Base-by-base conservation (phyloP, 1,139 yeast species). In the Yamadazyma atmosphaerica region DNA sequence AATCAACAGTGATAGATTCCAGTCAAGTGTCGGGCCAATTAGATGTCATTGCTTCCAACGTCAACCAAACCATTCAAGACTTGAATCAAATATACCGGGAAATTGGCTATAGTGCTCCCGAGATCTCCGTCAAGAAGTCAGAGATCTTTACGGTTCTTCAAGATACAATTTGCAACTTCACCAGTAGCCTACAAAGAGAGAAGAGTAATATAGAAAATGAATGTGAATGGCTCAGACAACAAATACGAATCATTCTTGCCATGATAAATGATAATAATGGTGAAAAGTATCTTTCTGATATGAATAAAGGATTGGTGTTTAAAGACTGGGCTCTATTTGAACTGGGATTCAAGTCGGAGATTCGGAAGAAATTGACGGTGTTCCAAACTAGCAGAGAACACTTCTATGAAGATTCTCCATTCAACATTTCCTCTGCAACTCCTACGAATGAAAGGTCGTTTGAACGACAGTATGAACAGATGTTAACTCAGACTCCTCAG, bases 191-290 rank as follows among this genome's bases (percentile, higher is more conserved):
- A 15, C 60, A 58, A 31, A 54, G 74, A 42, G 76, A 72, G 44
- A 68, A 64, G 51, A 55, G 46, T 25, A 64, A 54, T 40, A 66
- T 72, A 3, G 69, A 63, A 37, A 66, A 63, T 40, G 78, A 72
- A 45, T 70, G 76, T 51, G 75, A 69, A 38, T 72, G 77, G 77
- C 54, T 72, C 39, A 50, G 75, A 36, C 75, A 72, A 46, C 77
- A 72, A 43, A 63, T 71, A 21, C 52, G 61, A 32, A 55, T 70
- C 5, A 68, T 72, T 3, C 51, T 71, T 19, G 68, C 73, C 3
- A 68, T 72, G 67, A 51, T 70, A 3, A 60, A 68, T 41, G 78
- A 72, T 40, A 44, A 41, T 18, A 47, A 47, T 11, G 76, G 76
- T 0, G 61, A 55, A 2, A 54, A 52, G 13, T 41, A 46, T 17